phyloP scores from a whole-genome alignment of 2,329 filamentous ascomycete species.

The Drechslerella coelobrocha region DNA sequence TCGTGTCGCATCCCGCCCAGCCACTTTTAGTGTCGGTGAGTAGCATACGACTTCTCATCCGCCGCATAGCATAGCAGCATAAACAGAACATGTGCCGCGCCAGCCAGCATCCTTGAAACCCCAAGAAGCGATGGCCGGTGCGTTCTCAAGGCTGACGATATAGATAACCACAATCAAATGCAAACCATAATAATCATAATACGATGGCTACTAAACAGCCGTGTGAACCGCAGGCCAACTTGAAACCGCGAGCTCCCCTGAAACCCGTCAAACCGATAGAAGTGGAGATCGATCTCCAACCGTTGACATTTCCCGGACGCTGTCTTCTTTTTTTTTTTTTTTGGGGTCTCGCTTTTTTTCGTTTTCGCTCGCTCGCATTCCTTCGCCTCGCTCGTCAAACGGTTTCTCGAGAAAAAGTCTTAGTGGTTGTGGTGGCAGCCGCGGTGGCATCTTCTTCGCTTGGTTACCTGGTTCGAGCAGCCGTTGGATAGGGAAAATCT shows the following conservation, averaged over 20 bases:
- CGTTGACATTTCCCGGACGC: conserved; percentile 3
- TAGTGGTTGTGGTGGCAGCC: conserved; percentile 20
- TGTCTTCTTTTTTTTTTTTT: conserved; percentile 22
- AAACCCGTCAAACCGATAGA: conserved; percentile 19
- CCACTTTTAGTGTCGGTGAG: background rate
- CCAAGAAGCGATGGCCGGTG: too few species aligned
- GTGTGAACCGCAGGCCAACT: conserved; percentile 3
- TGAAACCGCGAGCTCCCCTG: conserved; percentile 44
- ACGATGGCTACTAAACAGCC: conserved; percentile 1
- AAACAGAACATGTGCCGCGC: background rate
- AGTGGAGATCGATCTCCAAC: conserved; percentile 15
- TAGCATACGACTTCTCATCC: background rate
- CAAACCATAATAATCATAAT: background rate
- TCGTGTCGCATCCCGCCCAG: background rate
- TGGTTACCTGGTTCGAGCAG: conserved; percentile 25
- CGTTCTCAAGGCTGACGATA: conserved; percentile 1
- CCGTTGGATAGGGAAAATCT: conserved; percentile 17
- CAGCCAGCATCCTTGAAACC: too few species aligned
- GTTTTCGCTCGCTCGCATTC: conserved; percentile 40
- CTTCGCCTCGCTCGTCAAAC: conserved; percentile 31
- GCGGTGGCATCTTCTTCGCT: conserved; percentile 28
- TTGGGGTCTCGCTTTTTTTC: conserved; percentile 22
- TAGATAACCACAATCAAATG: background rate
- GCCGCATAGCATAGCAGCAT: background rate
- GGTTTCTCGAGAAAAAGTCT: conserved; percentile 30